phyloP scores from a whole-genome alignment of 495 filamentous ascomycete species.

The Aspergillus sclerotiicarbonarius region DNA sequence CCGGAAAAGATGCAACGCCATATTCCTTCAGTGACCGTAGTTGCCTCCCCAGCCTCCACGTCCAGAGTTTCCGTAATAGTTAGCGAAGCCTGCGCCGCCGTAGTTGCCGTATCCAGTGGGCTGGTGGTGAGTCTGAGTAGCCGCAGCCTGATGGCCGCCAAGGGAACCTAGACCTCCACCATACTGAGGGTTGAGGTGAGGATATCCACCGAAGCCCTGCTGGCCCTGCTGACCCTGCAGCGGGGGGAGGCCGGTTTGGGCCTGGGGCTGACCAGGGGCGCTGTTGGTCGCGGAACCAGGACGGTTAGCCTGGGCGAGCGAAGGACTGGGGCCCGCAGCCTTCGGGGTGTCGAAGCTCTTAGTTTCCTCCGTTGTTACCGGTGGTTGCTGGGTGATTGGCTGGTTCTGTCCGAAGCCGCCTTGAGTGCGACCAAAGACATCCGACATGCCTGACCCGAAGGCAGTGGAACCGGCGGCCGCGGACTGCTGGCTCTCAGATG shows the following conservation, averaged over 20 bases:
- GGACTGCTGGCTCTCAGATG: slow-evolving; percentile 62
- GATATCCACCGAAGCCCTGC: slow-evolving; percentile 71
- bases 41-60: slow-evolving; percentile 71
- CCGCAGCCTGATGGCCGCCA: slow-evolving; percentile 60
- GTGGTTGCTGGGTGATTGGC: slow-evolving; percentile 61
- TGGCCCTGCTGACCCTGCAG: slow-evolving; percentile 69
- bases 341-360: slow-evolving; percentile 79
- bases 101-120: slow-evolving; percentile 49
- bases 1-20: slow-evolving; percentile 36
- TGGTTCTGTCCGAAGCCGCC: slow-evolving; percentile 68
- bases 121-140: slow-evolving; percentile 62
- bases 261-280: slow-evolving; percentile 58
- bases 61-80: slow-evolving; percentile 52
- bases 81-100: slow-evolving; percentile 52
- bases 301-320: slow-evolving; percentile 72
- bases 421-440: slow-evolving; percentile 71
- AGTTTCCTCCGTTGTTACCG: slow-evolving; percentile 63
- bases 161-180: slow-evolving; percentile 67
- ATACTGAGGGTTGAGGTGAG: slow-evolving; percentile 72
- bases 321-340: slow-evolving; percentile 76
- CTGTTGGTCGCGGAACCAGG: slow-evolving; percentile 84
- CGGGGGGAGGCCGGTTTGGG: slow-evolving; percentile 64
- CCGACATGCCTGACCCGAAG: slow-evolving; percentile 69
- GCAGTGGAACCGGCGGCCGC: slow-evolving; percentile 57
- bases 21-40: slow-evolving; percentile 50